Conservation (phyloP, 306 rosid genomes). For the Abrus precatorius region DNA sequence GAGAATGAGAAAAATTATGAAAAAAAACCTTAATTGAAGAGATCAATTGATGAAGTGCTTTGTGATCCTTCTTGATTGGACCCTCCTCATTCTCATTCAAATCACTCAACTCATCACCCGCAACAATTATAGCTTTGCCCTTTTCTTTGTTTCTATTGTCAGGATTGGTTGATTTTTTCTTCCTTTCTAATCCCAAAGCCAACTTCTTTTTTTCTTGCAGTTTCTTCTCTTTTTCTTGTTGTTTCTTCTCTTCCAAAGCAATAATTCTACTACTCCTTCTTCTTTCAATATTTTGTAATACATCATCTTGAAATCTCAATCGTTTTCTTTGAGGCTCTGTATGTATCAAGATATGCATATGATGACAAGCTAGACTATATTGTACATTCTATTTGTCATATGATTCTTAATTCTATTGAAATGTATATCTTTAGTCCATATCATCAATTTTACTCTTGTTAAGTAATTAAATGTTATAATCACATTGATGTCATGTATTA, state of each 20-base stretch:
- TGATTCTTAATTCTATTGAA: background rate
- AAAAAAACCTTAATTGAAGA: conserved; percentile 42
- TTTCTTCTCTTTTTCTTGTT: conserved; percentile 14
- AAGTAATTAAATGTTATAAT: background rate
- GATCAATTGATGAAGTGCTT: conserved; percentile 20
- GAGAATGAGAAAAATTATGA: background rate
- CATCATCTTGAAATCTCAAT: conserved; percentile 5
- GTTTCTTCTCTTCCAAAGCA: conserved; percentile 46
- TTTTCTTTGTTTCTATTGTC: conserved; percentile 4
- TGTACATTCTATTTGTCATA: background rate
- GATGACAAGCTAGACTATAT: background rate
- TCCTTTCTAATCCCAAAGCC: background rate
- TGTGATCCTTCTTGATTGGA: background rate
- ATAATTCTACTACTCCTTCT: conserved; percentile 53
- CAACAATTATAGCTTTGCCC: conserved; percentile 3
- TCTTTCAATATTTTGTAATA: background rate
- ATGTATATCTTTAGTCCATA: background rate
- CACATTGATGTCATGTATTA: background rate
- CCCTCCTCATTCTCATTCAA: background rate
- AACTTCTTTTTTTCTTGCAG: too few relatives aligned
- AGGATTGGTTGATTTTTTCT: background rate
- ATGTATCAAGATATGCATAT: conserved; percentile 12
- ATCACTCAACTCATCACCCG: background rate
- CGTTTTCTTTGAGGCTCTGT: background rate
- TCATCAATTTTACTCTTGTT: background rate